A percentile compares a stretch with the other conserved stretches of the same genome.
Conservation (phyloP, 2,329 filamentous ascomycete genomes). For the Sporothrix brasiliensis region DNA sequence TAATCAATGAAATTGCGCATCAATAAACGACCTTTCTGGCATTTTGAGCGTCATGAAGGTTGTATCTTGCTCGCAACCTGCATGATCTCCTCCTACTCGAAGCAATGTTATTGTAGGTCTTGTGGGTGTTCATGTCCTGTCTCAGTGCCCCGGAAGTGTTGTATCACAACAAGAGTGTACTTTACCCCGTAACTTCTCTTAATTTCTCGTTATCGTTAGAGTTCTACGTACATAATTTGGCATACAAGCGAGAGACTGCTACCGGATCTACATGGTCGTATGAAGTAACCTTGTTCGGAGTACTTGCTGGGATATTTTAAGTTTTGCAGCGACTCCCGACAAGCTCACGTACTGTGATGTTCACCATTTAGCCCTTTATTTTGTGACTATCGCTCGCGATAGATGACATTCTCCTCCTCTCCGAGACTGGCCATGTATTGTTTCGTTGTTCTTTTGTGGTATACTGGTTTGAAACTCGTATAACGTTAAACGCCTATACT, state of each 20-base stretch:
- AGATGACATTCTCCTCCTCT: background rate
- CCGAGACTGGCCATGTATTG: background rate
- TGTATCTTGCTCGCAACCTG: background rate
- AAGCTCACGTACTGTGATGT: background rate
- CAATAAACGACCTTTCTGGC: background rate
- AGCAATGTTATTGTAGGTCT: background rate
- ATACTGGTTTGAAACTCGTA: background rate
- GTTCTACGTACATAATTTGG: background rate
- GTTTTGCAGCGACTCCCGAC: background rate
- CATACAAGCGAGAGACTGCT: background rate
- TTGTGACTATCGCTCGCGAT: background rate
- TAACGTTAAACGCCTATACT: background rate
- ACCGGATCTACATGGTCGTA: background rate
- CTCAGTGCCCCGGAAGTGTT: background rate
- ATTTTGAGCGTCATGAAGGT: background rate
- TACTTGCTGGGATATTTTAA: background rate
- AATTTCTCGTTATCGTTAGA: background rate
- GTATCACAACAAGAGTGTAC: background rate
- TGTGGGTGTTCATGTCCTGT: background rate
- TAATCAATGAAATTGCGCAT: conserved; percentile 22
- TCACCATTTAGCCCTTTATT: background rate
- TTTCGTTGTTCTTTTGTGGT: background rate
- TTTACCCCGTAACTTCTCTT: background rate
- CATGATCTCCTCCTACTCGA: background rate
- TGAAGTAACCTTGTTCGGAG: background rate